Evolutionary conservation across 345 rosid genomes (phyloP), one percentile per base, ranked within the genome.

Genomic region (Durio zibethinus): DNA sequence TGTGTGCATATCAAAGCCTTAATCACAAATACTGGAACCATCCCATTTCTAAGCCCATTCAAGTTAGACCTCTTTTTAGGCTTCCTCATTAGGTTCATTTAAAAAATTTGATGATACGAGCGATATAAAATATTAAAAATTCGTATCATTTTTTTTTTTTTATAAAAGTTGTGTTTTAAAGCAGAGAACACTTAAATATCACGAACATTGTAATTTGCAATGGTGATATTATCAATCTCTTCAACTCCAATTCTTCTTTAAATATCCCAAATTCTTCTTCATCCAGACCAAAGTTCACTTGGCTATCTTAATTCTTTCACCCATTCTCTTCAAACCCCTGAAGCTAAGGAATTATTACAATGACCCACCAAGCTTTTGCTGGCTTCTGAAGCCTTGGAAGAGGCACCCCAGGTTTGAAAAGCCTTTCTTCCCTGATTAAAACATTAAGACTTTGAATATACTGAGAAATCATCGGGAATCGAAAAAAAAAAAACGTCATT

Each of bases 211-310:
- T 65, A 72, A 42, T 3, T 68, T 61, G 77, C 82, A 59, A 90
- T 95, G 98, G 94, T 89, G 31, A 68, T 85, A 11, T 84, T 91
- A 72, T 89, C 90, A 56, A 61, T 91, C 47, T 80, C 93, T 33
- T 81, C 93, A 15, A 63, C 89, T 31, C 59, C 90, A 6, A 52
- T 87, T 2, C 87, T 75, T 89, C 96, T 23, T 82, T 87, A 52
- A 69, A 81, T 16, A 72, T 77, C 59, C 82, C 88, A 57, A 76
- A 29, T 62, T 84, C 91, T 73, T 68, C 86, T 10, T 18, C 90
- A 15, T 74, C 80, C 2, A 85, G 62, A 82, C 72, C 84, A 10
- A 85, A 80, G 83, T 15, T 86, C 69, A 78, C 88, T 50, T 61
- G 79, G 12, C 77, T 85, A 40, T 81, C 89, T 53, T 42, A n/a